Evolutionary conservation across 371 early-diverging fungal species (phyloP), one percentile per base, ranked within the genome.

Genomic region (Apophysomyces sp.): DNA sequence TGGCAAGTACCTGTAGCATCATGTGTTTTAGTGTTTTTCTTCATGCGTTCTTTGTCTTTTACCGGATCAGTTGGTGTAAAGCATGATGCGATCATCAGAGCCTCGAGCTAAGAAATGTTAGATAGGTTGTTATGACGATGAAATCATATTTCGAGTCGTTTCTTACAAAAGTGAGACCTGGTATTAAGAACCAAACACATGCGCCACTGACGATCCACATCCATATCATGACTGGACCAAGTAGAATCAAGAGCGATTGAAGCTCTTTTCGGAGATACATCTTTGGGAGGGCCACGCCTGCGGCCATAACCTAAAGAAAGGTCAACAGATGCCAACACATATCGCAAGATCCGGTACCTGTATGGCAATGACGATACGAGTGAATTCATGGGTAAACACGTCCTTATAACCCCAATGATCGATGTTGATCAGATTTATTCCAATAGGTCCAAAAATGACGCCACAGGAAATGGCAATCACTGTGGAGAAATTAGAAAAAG

Each of bases 401-500:
- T 56, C 54, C 62, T 74, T 63, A 54, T 73, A 63, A 40, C 78
- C 63, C 80, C 83, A 85, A 0, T 58, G 31, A n/a, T 67, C 51
- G 1, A 71, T 51, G 60, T 72, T 40, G n/a, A 81, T 57, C 39
- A 76, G 63, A n/a, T 77, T 26, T 71, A 87, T 62, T 72, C 82
- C 65, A 75, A 76, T 53, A 0, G 92, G 92, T 0, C 97, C 97
- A 61, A 95, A 75, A 13, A 93, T 61, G 27, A 99, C 89, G 6
- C 99, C 99, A 59, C 89, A 83, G 5, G 88, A 40, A 24, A 92
- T 85, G 7, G 98, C 92, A 24, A 99, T 83, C 9, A 94, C 82
- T 83, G 60, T 29, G 44, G 27, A 58, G 61, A 56, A 29, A 40
- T 37, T 21, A 41, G 21, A 34, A 24, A 62, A 8, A 21, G 7